Base-by-base conservation (phyloP, 371 early-diverging fungal species). In the Thermomucor indicae-seudaticae region DNA sequence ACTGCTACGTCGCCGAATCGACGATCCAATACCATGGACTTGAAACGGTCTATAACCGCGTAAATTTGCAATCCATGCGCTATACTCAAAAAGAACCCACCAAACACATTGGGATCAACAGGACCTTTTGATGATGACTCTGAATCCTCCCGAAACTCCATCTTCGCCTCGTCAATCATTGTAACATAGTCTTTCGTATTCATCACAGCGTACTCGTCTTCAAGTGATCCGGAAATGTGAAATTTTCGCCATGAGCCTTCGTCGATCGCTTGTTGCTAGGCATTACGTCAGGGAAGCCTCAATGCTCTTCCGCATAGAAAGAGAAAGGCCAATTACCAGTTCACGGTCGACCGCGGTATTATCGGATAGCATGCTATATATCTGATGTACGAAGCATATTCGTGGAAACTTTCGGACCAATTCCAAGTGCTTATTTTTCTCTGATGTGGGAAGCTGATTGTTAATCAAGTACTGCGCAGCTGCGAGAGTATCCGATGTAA, bases 351-450 rank as follows among this genome's bases (percentile, higher is more conserved):
- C 61, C 1, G 51, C 27, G 0, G 73, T 69, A 35, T 60, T 47
- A 49, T 73, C 62, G 2, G 59, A 41, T 30, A 69, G 23, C 2
- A 73, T 44, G 16, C 63, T 60, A 35, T 73, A 73, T 2, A 73
- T 51, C 43, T 73, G 73, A 49, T 73, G 73, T 8, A 67, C 12
- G 32, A 69, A 58, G 25, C 73, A 73, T 14, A 64, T 22, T 1
- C 29, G 40, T 2, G 61, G 61, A 24, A 61, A 25, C 17, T 45
- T 35, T 6, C 29, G 40, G 4, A 35, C 39, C 53, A 60, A 3
- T 50, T 43, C 42, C 17, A 50, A 24, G 25, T 22, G 23, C 39
- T 29, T 58, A 29, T 19, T 35, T 35, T 29, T 46, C 17, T 27
- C 39, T 46, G 44, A 17, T 16, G 43, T 19, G 11, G 46, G 31